phyloP scores from a whole-genome alignment of 192 early-diverging fungal species.

The Dissophora globulifera region DNA sequence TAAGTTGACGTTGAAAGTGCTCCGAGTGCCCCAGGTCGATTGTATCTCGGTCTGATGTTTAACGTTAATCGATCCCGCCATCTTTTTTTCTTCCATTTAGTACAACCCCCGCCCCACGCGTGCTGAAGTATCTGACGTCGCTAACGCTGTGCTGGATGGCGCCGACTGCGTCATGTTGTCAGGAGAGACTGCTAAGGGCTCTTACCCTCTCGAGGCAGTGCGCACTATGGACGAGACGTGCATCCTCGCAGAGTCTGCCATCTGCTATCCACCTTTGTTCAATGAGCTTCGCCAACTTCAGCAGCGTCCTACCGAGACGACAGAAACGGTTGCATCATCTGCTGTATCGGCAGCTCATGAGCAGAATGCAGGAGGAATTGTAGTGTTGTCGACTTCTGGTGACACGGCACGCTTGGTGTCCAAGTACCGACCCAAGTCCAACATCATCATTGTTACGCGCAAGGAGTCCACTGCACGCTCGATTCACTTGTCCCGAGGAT shows the following conservation, averaged over 20 bases:
- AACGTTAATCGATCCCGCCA: too few relatives aligned
- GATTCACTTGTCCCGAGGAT: conserved; percentile 82
- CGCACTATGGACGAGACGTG: conserved; percentile 96
- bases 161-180: conserved; percentile 99
- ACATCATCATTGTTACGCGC: conserved; percentile 93
- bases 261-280: conserved; percentile 95
- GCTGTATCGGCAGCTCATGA: conserved; percentile 88
- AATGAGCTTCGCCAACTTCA: conserved; percentile 86
- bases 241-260: conserved; percentile 90
- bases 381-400: conserved; percentile 92
- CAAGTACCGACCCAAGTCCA: conserved; percentile 93
- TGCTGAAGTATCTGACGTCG: conserved; percentile 98
- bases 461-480: conserved; percentile 76
- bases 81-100: conserved; percentile 62
- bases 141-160: conserved; percentile 97
- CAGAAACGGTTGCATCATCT: conserved; percentile 92
- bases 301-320: conserved; percentile 78
- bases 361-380: conserved; percentile 86
- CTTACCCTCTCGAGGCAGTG: conserved; percentile 89
- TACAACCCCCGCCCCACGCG: conserved; percentile 98
- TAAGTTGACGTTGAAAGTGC: conserved; percentile 50
- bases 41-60: too few relatives aligned
- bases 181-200: conserved; percentile 97
- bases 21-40: too few relatives aligned
- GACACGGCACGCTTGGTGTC: conserved; percentile 89